Conservation (phyloP, 148 eudicot species). For the Euryodendron excelsum region DNA sequence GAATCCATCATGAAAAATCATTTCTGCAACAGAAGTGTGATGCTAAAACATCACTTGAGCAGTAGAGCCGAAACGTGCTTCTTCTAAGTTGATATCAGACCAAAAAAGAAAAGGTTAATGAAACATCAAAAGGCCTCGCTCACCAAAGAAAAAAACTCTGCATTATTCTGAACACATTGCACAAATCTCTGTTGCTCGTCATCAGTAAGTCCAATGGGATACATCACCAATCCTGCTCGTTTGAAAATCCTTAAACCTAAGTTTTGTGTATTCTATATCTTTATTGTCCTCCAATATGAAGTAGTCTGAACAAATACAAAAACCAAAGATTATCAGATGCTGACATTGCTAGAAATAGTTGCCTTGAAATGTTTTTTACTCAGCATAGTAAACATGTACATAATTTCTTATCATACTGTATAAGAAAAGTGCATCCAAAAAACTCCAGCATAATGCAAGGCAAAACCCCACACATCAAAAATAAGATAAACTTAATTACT, state of each 20-base stretch:
- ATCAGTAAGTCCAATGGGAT: not conserved
- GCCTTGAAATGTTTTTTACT: too few species aligned
- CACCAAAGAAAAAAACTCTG: not conserved
- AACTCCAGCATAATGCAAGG: too few species aligned
- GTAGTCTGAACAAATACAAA: not conserved
- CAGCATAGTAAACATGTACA: too few species aligned
- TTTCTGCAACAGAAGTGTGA: not conserved
- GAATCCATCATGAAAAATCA: not conserved
- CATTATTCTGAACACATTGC: not conserved
- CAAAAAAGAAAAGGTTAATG: not conserved
- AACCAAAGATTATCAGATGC: not conserved
- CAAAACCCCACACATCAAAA: too few species aligned
- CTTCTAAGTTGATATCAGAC: conserved; percentile 6
- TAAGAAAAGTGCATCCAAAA: too few species aligned
- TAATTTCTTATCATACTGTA: too few species aligned
- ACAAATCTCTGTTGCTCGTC: conserved; percentile 3
- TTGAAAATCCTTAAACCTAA: not conserved
- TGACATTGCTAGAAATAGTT: not conserved
- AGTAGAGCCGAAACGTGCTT: not conserved
- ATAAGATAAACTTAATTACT: too few species aligned
- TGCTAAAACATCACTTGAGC: not conserved
- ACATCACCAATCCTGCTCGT: conserved; percentile 4
- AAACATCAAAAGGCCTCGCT: not conserved
- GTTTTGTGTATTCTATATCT: not conserved
- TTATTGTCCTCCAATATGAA: not conserved